phyloP scores from a whole-genome alignment of 768 basidiomycete genomes.

The Lyophyllum atratum region DNA sequence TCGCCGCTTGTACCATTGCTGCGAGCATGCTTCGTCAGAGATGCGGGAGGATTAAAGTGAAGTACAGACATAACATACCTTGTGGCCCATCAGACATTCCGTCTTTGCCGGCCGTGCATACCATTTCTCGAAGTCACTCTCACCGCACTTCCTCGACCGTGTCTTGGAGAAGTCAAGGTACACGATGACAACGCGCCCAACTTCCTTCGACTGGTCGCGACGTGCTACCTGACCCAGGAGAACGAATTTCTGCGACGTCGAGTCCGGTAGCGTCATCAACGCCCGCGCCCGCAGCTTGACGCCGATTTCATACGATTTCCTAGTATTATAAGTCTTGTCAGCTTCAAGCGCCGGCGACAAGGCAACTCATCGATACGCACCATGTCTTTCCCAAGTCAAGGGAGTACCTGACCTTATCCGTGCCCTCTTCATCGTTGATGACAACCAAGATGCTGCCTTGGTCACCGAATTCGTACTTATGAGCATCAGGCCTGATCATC shows the following conservation, averaged over 20 bases:
- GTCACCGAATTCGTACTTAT: slow-evolving; percentile 97
- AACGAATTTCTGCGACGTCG: slow-evolving; percentile 95
- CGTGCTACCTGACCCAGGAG: slow-evolving; percentile 78
- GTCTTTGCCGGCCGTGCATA: slow-evolving; percentile 67
- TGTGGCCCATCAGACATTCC: slow-evolving; percentile 94
- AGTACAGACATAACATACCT: slow-evolving; percentile 47
- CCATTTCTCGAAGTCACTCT: slow-evolving; percentile 84
- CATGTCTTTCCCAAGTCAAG: slow-evolving; percentile 82
- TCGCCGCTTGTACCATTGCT: slow-evolving; percentile 95
- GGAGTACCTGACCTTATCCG: slow-evolving; percentile 73
- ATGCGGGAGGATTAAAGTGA: background rate
- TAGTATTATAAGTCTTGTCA: slow-evolving; percentile 30
- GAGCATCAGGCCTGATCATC: slow-evolving; percentile 73
- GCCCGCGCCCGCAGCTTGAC: slow-evolving; percentile 70
- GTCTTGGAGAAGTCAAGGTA: slow-evolving; percentile 82
- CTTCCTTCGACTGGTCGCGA: slow-evolving; percentile 49
- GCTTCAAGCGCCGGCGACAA: background rate
- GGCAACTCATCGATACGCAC: slow-evolving; percentile 38
- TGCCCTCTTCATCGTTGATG: slow-evolving; percentile 82
- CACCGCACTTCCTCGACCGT: slow-evolving; percentile 65
- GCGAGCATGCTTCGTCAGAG: slow-evolving; percentile 1
- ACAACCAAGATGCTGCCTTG: slow-evolving; percentile 77
- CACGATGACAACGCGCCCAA: slow-evolving; percentile 69
- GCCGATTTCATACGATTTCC: slow-evolving; percentile 72
- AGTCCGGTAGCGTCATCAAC: slow-evolving; percentile 90